Base-by-base conservation (phyloP, 441 rosid species). In the Geranium incanum region DNA sequence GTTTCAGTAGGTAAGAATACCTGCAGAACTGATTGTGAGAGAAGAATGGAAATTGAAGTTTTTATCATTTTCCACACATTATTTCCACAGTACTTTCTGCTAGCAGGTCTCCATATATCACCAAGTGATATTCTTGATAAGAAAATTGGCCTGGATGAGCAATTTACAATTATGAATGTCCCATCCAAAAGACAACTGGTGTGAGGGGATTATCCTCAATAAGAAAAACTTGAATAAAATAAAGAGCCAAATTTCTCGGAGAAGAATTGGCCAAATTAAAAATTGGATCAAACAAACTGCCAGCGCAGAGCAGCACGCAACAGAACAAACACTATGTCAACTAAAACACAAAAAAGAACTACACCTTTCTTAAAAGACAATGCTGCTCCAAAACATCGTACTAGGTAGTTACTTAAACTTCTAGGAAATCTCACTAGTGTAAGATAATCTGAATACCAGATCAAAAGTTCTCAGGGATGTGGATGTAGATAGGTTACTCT, bases 41-140 rank as follows among this genome's bases (percentile, higher is more conserved):
- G 82, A 39, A 92, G 90, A 81, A 94, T 88, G 79, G 99, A 90
- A 77, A 92, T 73, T 28, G 95, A 86, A 68, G 91, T 89, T 83
- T 85, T 91, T 39, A 91, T 72, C 78, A 81, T 86, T 81, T 88
- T 86, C 99, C 99, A 91, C 45, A 83, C 50, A 83, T 89, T 80
- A 79, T 87, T 87, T 77, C 89, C 86, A 66, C 89, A 82, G 73
- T 73, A 83, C 81, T 85, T 85, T 81, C 87, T 85, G 36, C 86
- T 78, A 55, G 97, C 97, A 63, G 99, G 97, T 80, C 81, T 91
- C 99, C 99, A 94, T 77, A 89, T 85, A 82, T 94, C 99, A 81
- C 84, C 84, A 45, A 92, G 87, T 71, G 97, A 89, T 84, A 94
- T 90, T 87, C 97, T 92, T 77, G 99, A 89, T 76, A 94, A 84